Base-by-base conservation (phyloP, 257 asterid species). In the Solanum neorickii region DNA sequence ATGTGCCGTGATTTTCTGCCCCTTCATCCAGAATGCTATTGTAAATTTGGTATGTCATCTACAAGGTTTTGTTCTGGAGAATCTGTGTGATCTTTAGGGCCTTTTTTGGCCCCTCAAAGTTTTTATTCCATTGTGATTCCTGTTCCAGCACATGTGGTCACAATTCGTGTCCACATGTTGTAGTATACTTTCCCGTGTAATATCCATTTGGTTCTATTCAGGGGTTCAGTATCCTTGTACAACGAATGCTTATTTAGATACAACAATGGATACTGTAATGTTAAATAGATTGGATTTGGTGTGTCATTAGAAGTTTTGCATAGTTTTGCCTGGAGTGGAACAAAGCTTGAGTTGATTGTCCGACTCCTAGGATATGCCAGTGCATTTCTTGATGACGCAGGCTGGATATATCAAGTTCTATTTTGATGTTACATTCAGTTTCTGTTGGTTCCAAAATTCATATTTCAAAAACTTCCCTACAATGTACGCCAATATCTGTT, bases 1-100 rank as follows among this genome's bases (percentile, higher is more conserved):
- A 86, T 83, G 95, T 96, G 72, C 97, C 98, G 33, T 95, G 89
- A 92, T 86, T 49, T 10, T 46, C 78, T 78, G 83, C 47, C 52
- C 68, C 88, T 88, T 83, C 86, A 83, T 84, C 89, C 91, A 82
- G 91, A 86, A 77, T 86, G 92, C 92, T 87, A 89, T 86, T 94
- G 96, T 93, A 94, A 92, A 93, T 93, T 82, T 90, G 92, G 90
- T 91, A 88, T 89, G 93, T 92, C 88, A 86, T 91, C 89, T 89
- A 39, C 78, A 89, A 90, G 88, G 86, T 88, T 89, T 73, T 88
- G 83, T 86, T 87, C 88, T 66, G 87, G 91, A 87, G 87, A 89
- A 90, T 87, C 88, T 87, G 88, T 87, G 89, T 90, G 91, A 86
- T 80, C 66, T 88, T 86, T 88, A 70, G 88, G 83, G 82, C 87